phyloP scores from a whole-genome alignment of 345 rosid species.

The Pistacia integerrima region DNA sequence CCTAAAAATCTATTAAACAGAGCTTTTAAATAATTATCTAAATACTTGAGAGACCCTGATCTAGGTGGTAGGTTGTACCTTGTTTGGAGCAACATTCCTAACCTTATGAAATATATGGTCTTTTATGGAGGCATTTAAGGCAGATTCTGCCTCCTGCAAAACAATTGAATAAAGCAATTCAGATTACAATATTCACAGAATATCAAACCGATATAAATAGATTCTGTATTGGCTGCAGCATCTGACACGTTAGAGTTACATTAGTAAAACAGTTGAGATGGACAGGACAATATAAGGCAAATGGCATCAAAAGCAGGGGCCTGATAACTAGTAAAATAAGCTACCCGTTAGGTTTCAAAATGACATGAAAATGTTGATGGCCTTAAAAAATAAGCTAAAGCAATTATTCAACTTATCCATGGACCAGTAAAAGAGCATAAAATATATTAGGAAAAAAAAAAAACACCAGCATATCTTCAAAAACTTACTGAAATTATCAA shows the following conservation, averaged over 20 bases:
- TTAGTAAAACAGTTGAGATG: not conserved
- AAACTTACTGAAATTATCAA: constrained; percentile 56
- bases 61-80: constrained; percentile 44
- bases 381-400: not conserved
- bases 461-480: not conserved
- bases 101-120: constrained; percentile 76
- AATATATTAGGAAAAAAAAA: not conserved
- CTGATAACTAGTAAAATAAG: not conserved
- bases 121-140: constrained; percentile 55
- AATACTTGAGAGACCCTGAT: not conserved
- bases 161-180: constrained; percentile 6
- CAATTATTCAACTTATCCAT: not conserved
- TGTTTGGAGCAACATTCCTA: constrained; percentile 98
- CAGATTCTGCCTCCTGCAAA: constrained; percentile 74
- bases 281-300: not conserved
- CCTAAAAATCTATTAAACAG: not conserved
- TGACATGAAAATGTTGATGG: not conserved
- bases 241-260: not conserved
- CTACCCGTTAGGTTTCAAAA: not conserved
- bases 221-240: not conserved
- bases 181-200: not conserved
- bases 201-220: not conserved
- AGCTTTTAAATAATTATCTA: not conserved
- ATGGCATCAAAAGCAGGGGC: not conserved
- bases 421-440: not conserved